A percentile compares a stretch with the other conserved stretches of the same genome.
phyloP scores from a whole-genome alignment of 2,329 filamentous ascomycete species.

The Diaporthe caulivora region DNA sequence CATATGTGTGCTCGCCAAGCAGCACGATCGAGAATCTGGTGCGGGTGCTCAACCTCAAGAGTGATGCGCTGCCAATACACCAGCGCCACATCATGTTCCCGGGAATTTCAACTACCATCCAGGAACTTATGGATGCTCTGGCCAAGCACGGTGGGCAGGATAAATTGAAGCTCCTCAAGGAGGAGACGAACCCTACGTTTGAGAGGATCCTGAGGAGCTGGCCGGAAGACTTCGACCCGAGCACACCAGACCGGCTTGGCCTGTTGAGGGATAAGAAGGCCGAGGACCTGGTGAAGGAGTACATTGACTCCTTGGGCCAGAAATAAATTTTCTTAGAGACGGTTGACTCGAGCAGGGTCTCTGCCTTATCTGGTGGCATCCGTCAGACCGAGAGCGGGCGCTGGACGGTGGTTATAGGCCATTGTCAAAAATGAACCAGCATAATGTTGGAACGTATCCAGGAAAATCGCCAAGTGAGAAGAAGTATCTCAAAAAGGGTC shows the following conservation, averaged over 20 bases:
- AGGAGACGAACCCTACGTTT: constrained; percentile 65
- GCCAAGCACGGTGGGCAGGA: constrained; percentile 68
- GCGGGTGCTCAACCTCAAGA: constrained; percentile 55
- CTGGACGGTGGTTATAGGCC: too few relatives aligned
- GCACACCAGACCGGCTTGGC: constrained; percentile 62
- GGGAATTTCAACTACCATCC: constrained; percentile 67
- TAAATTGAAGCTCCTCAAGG: constrained; percentile 63
- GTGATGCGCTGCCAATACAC: constrained; percentile 56
- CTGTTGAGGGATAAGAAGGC: constrained; percentile 64
- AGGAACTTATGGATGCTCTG: constrained; percentile 71
- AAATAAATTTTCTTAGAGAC: background rate
- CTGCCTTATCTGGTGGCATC: too few relatives aligned
- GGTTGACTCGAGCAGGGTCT: too few relatives aligned
- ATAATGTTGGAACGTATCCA: too few relatives aligned
- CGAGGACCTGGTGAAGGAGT: constrained; percentile 68
- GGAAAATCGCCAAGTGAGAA: background rate
- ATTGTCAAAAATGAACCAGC: too few relatives aligned
- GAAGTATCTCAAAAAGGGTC: too few relatives aligned
- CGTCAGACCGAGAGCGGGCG: too few relatives aligned
- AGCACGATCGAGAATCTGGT: constrained; percentile 66
- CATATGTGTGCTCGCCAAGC: constrained; percentile 67
- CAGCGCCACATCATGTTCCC: constrained; percentile 69
- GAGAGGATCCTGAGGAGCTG: constrained; percentile 72
- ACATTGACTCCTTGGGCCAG: constrained; percentile 52
- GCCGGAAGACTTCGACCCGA: constrained; percentile 69